Percentiles rank a stretch among this genome's conserved stretches.
Evolutionary conservation across 129 eudicot genomes (phyloP).

Genomic region (Artemisia argyi): DNA sequence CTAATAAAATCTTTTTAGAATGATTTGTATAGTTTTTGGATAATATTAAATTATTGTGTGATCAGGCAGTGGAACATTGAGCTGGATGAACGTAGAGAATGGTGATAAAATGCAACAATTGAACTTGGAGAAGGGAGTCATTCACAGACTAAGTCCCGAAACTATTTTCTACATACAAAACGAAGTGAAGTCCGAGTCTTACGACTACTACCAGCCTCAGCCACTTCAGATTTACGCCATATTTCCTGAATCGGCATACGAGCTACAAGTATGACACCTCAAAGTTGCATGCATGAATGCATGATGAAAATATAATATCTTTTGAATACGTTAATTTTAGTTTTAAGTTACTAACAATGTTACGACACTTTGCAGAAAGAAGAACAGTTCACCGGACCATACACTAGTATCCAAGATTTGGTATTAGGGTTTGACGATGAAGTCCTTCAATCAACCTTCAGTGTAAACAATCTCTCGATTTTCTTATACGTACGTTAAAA

Average conservation of each 20-base stretch:
- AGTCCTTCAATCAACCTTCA: conserved; percentile 62
- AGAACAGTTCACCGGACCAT: conserved; percentile 40
- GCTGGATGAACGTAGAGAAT: conserved; percentile 39
- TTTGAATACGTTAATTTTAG: background rate
- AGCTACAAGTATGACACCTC: conserved; percentile 38
- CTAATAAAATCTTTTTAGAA: no score
- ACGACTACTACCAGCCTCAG: conserved; percentile 28
- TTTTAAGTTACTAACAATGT: background rate
- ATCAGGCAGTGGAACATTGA: conserved; percentile 67
- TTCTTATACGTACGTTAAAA: background rate
- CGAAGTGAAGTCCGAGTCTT: conserved; percentile 28
- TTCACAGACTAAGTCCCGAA: conserved; percentile 48
- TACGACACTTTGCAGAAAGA: conserved; percentile 36
- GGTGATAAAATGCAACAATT: conserved; percentile 30
- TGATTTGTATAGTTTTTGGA: background rate
- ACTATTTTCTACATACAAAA: conserved; percentile 69
- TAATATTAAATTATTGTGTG: background rate
- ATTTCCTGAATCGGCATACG: conserved; percentile 38
- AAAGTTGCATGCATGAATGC: no score
- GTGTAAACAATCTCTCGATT: conserved; percentile 29
- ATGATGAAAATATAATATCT: background rate
- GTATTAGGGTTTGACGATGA: conserved; percentile 69
- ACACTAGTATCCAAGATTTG: conserved; percentile 59
- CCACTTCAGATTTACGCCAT: conserved; percentile 65
- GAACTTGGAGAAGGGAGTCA: conserved; percentile 51